A percentile compares a stretch with the other conserved stretches of the same genome.
These are phyloP conservation scores for Agaricus sinodeliciosus DNA, from an alignment of 768 basidiomycete genomes.

Conservation along the genomic window DNA sequence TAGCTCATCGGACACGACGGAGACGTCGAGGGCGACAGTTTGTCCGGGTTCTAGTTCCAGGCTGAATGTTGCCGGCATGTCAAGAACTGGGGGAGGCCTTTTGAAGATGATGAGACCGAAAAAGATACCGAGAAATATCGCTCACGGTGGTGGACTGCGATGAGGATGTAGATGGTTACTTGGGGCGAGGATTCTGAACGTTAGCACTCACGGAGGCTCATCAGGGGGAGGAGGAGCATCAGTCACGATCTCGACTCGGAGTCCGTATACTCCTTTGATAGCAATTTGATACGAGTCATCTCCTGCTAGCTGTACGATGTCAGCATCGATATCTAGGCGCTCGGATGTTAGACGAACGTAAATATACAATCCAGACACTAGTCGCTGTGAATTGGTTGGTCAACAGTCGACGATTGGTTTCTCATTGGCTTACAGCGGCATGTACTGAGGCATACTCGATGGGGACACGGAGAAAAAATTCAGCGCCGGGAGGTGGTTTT, in stretches of 20 bases:
- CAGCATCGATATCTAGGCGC: constrained; percentile 5
- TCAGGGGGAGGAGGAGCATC: constrained; percentile 83
- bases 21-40: constrained; percentile 74
- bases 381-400: constrained; percentile 40
- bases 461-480: constrained; percentile 72
- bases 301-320: constrained; percentile 55
- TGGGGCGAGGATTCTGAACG: constrained; percentile 16
- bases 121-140: background rate
- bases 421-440: constrained; percentile 55
- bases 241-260: constrained; percentile 80
- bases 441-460: constrained; percentile 85
- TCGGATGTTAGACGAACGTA: constrained; percentile 45
- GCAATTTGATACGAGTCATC: constrained; percentile 90
- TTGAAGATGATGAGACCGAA: constrained; percentile 7
- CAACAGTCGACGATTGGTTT: constrained; percentile 10
- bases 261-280: constrained; percentile 73
- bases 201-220: constrained; percentile 65
- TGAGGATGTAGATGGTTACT: constrained; percentile 17
- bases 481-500: constrained; percentile 75
- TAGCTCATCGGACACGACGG: constrained; percentile 72
- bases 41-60: constrained; percentile 77
- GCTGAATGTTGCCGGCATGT: constrained; percentile 84
- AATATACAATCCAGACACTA: constrained; percentile 78
- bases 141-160: constrained; percentile 44
- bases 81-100: constrained; percentile 65